Evolutionary conservation across 352 stramenopile genomes (phyloP).

Genomic region (Phytophthora podocarpi): DNA sequence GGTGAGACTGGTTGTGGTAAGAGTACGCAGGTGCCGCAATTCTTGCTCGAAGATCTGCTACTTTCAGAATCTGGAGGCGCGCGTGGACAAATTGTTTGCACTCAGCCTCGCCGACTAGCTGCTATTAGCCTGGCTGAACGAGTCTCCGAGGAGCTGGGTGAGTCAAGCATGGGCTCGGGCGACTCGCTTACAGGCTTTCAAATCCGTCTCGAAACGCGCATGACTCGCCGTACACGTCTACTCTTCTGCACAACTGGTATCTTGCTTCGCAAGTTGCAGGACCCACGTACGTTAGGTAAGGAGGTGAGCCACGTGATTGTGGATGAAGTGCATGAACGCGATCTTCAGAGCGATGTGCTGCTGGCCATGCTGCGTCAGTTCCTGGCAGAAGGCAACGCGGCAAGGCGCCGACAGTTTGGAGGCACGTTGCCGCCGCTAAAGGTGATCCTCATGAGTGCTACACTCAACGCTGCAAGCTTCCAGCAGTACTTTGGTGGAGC

Average conservation of each 20-base stretch:
- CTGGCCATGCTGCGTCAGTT: slow-evolving; percentile 91
- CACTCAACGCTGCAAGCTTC: slow-evolving; percentile 95
- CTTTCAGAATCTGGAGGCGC: slow-evolving; percentile 57
- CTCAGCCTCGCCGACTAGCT: slow-evolving; percentile 95
- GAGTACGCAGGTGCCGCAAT: slow-evolving; percentile 97
- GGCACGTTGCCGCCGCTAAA: slow-evolving; percentile 77
- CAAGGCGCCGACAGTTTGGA: slow-evolving; percentile 35
- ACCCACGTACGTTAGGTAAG: slow-evolving; percentile 70
- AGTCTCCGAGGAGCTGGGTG: slow-evolving; percentile 93
- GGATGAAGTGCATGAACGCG: slow-evolving; percentile 98
- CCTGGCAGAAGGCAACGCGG: slow-evolving; percentile 56
- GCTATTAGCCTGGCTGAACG: slow-evolving; percentile 95
- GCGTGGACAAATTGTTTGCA: slow-evolving; percentile 95
- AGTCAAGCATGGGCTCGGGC: slow-evolving; percentile 59
- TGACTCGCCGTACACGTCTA: slow-evolving; percentile 85
- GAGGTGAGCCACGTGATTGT: slow-evolving; percentile 97
- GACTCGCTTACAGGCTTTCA: slow-evolving; percentile 90
- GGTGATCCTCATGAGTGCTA: slow-evolving; percentile 97
- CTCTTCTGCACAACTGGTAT: slow-evolving; percentile 97
- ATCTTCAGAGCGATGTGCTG: slow-evolving; percentile 92
- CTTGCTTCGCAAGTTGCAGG: slow-evolving; percentile 92
- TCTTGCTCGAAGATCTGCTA: slow-evolving; percentile 93
- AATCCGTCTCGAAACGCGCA: slow-evolving; percentile 93
- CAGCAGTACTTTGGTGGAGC: slow-evolving; percentile 94
- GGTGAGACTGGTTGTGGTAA: slow-evolving; percentile 96